Base-by-base conservation (phyloP, 2,329 filamentous ascomycete species). In the Monosporascus ibericus region DNA sequence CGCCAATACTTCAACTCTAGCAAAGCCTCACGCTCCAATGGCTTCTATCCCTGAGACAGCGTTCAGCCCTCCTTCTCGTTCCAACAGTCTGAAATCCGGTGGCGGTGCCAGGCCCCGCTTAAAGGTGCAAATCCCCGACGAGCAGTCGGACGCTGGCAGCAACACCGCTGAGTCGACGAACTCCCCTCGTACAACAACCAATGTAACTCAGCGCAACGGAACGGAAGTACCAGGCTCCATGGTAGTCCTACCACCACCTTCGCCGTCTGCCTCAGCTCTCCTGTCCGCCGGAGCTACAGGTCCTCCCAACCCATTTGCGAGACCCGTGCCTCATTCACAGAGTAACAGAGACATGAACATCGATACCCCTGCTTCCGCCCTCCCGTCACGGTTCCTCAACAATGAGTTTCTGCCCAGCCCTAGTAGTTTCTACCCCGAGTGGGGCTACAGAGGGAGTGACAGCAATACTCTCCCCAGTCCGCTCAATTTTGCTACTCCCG, bases 61-160 rank as follows among this genome's bases (percentile, higher is more conserved):
- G 0, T 82, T 90, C 58, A 82, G 84, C 9, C 87, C 88, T 6
- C 88, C 90, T 0, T 86, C 86, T 20, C 81, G 90, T 38, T 85
- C 88, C n/a, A 91, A 89, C 65, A 95, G 89, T 58, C 73, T 87
- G 54, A 82, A 86, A 58, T 74, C 81, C 24, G 72, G 78, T 11
- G 83, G 82, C 51, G 84, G 83, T 8, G 85, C 88, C 63, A 81
- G 92, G 51, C 94, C 94, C 3, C 83, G 90, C 50, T 77, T 99
- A 47, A 96, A 90, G 61, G 90, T 99, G 5, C 91, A 96, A 65
- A 99, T 99, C 63, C 94, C 94, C 0, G 92, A 91, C 59, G 94
- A 95, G 63, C 84, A 85, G 40, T 95, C 90, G 9, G 90, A 95
- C 60, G 75, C 75, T 44, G 89, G 85, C 52, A 87, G 81, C 55